Conservation (phyloP, 495 filamentous ascomycete species). For the Filosporella fistucella region DNA sequence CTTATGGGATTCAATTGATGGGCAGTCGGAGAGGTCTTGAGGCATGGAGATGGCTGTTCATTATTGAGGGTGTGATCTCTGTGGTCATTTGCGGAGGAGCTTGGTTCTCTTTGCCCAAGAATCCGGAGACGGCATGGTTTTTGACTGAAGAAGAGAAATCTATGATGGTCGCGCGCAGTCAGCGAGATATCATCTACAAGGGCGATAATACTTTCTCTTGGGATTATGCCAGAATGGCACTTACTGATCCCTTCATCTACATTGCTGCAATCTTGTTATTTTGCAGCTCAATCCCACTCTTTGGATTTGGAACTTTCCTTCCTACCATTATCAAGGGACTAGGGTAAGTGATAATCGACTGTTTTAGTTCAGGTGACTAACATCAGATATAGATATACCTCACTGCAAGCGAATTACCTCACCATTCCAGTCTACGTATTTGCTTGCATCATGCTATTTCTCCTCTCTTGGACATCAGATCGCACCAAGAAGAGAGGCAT, state of each 20-base stretch:
- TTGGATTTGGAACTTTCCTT: conserved; percentile 54
- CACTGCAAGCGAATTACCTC: conserved; percentile 35
- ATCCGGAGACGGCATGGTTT: conserved; percentile 39
- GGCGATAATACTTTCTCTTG: conserved; percentile 42
- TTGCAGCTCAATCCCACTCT: conserved; percentile 46
- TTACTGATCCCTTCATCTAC: conserved; percentile 24
- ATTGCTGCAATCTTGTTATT: conserved; percentile 35
- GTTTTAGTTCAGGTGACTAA: neutral
- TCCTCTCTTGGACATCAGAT: conserved; percentile 35
- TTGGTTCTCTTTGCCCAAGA: conserved; percentile 45
- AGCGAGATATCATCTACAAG: conserved; percentile 37
- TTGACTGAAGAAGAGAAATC: conserved; percentile 43
- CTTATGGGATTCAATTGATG: conserved; percentile 45
- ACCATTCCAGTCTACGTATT: conserved; percentile 34
- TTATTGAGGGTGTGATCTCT: conserved; percentile 37
- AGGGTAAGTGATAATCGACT: conserved; percentile 24
- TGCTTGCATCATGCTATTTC: conserved; percentile 34
- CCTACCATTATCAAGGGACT: conserved; percentile 49
- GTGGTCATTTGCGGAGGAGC: conserved; percentile 40
- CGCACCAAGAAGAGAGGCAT: conserved; percentile 19
- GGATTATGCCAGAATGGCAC: conserved; percentile 40
- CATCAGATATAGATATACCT: conserved; percentile 29
- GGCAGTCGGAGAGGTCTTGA: conserved; percentile 26
- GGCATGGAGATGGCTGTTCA: conserved; percentile 28
- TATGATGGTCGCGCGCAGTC: conserved; percentile 43